These are phyloP conservation scores for Epichloe bromicola DNA, from an alignment of 2,329 filamentous ascomycete species.

Conservation along the genomic window DNA sequence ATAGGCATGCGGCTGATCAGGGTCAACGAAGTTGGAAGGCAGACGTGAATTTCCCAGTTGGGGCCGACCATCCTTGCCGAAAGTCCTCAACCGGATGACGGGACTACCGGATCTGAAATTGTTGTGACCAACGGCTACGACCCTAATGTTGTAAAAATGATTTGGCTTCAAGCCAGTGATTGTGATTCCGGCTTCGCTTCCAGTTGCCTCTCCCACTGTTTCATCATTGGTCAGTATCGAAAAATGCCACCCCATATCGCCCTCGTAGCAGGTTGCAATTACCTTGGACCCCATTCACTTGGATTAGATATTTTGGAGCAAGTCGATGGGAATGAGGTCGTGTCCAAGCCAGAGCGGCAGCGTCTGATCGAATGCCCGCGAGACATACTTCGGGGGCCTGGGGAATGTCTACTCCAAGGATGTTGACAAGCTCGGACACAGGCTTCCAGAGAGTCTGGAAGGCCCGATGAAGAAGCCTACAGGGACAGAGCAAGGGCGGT, in stretches of 20 bases:
- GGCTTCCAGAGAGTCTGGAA: slow-evolving; percentile 84
- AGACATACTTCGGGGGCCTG: slow-evolving; percentile 80
- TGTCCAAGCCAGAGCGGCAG: slow-evolving; percentile 85
- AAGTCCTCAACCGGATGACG: slow-evolving; percentile 73
- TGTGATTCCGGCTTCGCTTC: slow-evolving; percentile 50
- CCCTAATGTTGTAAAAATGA: slow-evolving; percentile 85
- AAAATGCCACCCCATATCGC: neutral
- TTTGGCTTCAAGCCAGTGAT: slow-evolving; percentile 78
- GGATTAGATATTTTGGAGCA: slow-evolving; percentile 78
- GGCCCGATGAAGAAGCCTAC: slow-evolving; percentile 71
- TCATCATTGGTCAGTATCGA: neutral
- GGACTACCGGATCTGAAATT: slow-evolving; percentile 87
- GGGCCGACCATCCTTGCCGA: slow-evolving; percentile 50
- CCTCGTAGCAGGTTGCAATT: slow-evolving; percentile 19
- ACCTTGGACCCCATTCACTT: slow-evolving; percentile 90
- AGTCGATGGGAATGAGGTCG: slow-evolving; percentile 51
- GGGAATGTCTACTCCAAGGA: slow-evolving; percentile 89
- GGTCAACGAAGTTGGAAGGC: slow-evolving; percentile 41
- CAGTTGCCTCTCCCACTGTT: slow-evolving; percentile 66
- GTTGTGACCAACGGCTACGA: slow-evolving; percentile 80
- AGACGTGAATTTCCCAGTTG: slow-evolving; percentile 42
- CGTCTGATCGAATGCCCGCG: slow-evolving; percentile 75
- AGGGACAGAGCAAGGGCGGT: neutral
- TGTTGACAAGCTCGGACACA: slow-evolving; percentile 77
- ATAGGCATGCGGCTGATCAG: slow-evolving; percentile 31